phyloP scores from a whole-genome alignment of 2,329 filamentous ascomycete genomes.

The Pochonia chlamydosporia region DNA sequence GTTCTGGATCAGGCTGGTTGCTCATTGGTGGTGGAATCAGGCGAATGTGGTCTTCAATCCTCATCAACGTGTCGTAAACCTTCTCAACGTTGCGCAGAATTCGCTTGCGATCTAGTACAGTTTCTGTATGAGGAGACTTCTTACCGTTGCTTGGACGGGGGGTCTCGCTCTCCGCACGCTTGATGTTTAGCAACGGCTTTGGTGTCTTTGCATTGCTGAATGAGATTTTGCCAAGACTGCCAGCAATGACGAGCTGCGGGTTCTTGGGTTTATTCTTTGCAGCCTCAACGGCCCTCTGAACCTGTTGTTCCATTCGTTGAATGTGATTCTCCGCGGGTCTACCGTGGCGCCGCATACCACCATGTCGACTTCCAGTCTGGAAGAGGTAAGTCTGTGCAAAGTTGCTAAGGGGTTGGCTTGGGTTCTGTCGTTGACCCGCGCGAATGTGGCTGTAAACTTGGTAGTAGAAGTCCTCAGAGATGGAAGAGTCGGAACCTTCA shows the following conservation, averaged over 20 bases:
- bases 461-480: constrained; percentile 96
- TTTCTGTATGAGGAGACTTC: constrained; percentile 25
- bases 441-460: constrained; percentile 95
- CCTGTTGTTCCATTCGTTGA: constrained; percentile 98
- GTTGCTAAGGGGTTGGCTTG: constrained; percentile 87
- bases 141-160: constrained; percentile 47
- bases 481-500: constrained; percentile 73
- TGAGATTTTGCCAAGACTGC: constrained; percentile 93
- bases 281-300: constrained; percentile 92
- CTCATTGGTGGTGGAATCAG: constrained; percentile 61
- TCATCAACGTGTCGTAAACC: constrained; percentile 84
- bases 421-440: constrained; percentile 81
- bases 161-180: constrained; percentile 67
- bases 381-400: constrained; percentile 98
- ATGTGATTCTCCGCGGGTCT: constrained; percentile 92
- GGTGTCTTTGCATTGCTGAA: constrained; percentile 99
- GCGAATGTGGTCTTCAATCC: constrained; percentile 88
- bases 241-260: constrained; percentile 92
- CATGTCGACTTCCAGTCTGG: constrained; percentile 82
- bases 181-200: constrained; percentile 91
- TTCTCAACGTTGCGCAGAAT: constrained; percentile 82
- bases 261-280: constrained; percentile 98
- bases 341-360: constrained; percentile 66
- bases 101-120: constrained; percentile 72
- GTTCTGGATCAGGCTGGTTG: constrained; percentile 54